phyloP scores from a whole-genome alignment of 1,139 yeast species.

The Taiozyma sp. region DNA sequence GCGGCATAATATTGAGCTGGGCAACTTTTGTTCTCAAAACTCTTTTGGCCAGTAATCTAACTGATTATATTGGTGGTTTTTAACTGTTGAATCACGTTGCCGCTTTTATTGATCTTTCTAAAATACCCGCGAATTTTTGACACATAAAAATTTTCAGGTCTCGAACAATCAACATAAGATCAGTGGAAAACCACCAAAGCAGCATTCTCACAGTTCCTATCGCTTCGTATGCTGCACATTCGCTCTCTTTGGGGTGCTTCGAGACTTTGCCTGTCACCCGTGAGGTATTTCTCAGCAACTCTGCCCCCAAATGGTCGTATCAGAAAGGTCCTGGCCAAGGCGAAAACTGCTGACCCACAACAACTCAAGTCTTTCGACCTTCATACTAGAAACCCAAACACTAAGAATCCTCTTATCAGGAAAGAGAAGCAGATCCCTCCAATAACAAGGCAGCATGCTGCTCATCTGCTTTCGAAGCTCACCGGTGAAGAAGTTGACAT shows the following conservation, averaged over 20 bases:
- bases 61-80: too few relatives aligned
- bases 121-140: background rate
- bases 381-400: background rate
- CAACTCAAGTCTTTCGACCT: conserved; percentile 4
- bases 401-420: background rate
- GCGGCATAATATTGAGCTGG: too few relatives aligned
- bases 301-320: conserved; percentile 2
- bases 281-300: conserved; percentile 1
- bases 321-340: conserved; percentile 4
- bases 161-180: background rate
- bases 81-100: too few relatives aligned
- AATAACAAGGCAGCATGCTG: conserved; percentile 21
- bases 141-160: background rate
- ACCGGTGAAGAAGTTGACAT: conserved; percentile 17
- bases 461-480: conserved; percentile 15
- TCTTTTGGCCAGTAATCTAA: too few relatives aligned
- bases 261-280: background rate
- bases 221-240: background rate
- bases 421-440: conserved; percentile 2
- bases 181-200: background rate
- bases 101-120: too few relatives aligned
- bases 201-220: background rate
- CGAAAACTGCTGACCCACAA: conserved; percentile 2
- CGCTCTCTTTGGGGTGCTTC: background rate
- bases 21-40: too few relatives aligned